Percentiles rank a stretch among this genome's conserved stretches.
These are phyloP conservation scores for Helicosporidium sp. DNA, from an alignment of 139 green algal genomes.

Conservation along the genomic window DNA sequence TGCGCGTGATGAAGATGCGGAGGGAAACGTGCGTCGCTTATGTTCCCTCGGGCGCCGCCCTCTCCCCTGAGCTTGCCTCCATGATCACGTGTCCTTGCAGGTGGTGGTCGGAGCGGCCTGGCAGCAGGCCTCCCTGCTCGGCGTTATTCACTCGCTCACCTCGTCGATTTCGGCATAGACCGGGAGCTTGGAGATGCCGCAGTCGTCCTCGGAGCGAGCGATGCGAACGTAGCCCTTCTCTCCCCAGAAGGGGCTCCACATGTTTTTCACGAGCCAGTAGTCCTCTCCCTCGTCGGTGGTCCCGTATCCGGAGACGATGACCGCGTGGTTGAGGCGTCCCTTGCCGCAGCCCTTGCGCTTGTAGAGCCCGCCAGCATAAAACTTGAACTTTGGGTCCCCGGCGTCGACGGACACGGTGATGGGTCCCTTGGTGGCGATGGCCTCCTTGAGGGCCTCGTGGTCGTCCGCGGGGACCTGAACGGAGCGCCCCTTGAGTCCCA, in stretches of 20 bases:
- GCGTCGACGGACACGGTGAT: constrained; percentile 30
- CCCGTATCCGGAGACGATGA: constrained; percentile 28
- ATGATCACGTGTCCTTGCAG: too few relatives aligned
- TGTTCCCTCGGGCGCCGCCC: too few relatives aligned
- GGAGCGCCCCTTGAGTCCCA: constrained; percentile 15
- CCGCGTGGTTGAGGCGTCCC: constrained; percentile 28
- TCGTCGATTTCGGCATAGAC: constrained; percentile 21
- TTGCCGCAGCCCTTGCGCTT: constrained; percentile 8
- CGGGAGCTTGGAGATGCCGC: constrained; percentile 25
- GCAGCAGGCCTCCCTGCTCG: too few relatives aligned
- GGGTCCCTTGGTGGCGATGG: constrained; percentile 24
- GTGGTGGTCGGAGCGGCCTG: too few relatives aligned
- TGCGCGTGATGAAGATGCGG: too few relatives aligned
- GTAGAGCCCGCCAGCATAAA: constrained; percentile 24
- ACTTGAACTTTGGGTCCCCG: constrained; percentile 8
- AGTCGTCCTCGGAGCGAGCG: constrained; percentile 16
- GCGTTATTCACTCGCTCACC: too few relatives aligned
- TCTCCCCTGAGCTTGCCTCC: too few relatives aligned
- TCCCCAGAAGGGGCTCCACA: constrained; percentile 20
- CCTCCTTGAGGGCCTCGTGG: constrained; percentile 22
- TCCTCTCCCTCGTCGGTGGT: constrained; percentile 14
- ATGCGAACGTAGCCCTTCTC: constrained; percentile 34
- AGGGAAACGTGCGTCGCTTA: too few relatives aligned
- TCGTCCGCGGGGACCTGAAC: constrained; percentile 22
- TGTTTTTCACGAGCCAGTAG: constrained; percentile 41